These are phyloP conservation scores for Daldinia sp. DNA, from an alignment of 2,329 filamentous ascomycete species.

Conservation along the genomic window DNA sequence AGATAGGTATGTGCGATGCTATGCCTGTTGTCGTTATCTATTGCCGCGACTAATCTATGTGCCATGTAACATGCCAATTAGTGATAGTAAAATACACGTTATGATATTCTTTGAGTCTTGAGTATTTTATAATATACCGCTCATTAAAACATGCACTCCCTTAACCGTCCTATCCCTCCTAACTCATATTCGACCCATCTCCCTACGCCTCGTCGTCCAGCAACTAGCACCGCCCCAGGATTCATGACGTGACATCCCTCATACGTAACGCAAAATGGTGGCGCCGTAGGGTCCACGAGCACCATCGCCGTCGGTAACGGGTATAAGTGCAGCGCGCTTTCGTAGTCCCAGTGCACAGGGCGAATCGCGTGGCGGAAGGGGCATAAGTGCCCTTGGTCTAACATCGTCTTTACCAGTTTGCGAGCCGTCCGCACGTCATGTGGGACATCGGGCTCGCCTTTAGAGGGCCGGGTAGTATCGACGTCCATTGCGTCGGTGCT, in stretches of 20 bases:
- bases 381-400: constrained; percentile 88
- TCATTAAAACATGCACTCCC: constrained; percentile 66
- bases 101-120: neutral
- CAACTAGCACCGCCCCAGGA: constrained; percentile 78
- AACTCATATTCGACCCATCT: constrained; percentile 91
- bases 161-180: constrained; percentile 67
- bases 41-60: neutral
- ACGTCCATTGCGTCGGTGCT: constrained; percentile 55
- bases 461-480: constrained; percentile 47
- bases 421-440: constrained; percentile 68
- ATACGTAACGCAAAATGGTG: constrained; percentile 87
- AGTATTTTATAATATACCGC: neutral
- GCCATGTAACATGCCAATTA: neutral
- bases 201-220: constrained; percentile 72
- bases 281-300: constrained; percentile 81
- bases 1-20: constrained; percentile 15
- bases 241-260: constrained; percentile 98
- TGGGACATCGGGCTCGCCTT: constrained; percentile 45
- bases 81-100: too few species aligned
- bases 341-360: constrained; percentile 91
- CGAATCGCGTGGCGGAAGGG: constrained; percentile 83
- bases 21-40: constrained; percentile 8
- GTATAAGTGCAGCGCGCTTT: constrained; percentile 79
- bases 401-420: constrained; percentile 86
- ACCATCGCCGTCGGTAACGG: constrained; percentile 86